A percentile compares a stretch with the other conserved stretches of the same genome.
phyloP scores from a whole-genome alignment of 768 basidiomycete species.

The Pulveroboletus sp. region DNA sequence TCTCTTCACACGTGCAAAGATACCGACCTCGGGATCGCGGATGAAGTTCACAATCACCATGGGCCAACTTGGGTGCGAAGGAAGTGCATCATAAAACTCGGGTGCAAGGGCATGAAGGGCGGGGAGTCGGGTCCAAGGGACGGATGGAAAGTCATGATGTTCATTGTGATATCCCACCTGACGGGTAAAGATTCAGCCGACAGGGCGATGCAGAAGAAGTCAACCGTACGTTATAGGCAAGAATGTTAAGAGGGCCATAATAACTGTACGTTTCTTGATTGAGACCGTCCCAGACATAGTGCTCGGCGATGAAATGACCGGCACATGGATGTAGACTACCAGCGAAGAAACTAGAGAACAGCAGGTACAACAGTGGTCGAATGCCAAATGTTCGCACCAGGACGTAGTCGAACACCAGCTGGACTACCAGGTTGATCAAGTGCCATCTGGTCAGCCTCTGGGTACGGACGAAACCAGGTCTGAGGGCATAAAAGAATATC shows the following conservation, averaged over 20 bases:
- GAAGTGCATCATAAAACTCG: slow-evolving; percentile 87
- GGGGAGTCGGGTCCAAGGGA: slow-evolving; percentile 93
- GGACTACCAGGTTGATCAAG: slow-evolving; percentile 62
- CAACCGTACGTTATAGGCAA: slow-evolving; percentile 87
- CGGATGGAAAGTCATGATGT: slow-evolving; percentile 97
- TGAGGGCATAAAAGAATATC: slow-evolving; percentile 95
- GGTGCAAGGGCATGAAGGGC: slow-evolving; percentile 77
- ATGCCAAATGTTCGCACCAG: slow-evolving; percentile 48
- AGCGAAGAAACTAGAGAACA: slow-evolving; percentile 92
- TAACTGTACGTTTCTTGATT: slow-evolving; percentile 97
- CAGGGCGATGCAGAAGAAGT: neutral
- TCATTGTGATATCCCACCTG: slow-evolving; percentile 99
- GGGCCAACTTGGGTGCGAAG: slow-evolving; percentile 88
- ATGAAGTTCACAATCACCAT: slow-evolving; percentile 96
- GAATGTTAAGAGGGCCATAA: slow-evolving; percentile 83
- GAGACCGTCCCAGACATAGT: slow-evolving; percentile 90
- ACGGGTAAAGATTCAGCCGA: neutral
- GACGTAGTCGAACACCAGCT: slow-evolving; percentile 68
- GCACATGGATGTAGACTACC: slow-evolving; percentile 94
- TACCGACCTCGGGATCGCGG: slow-evolving; percentile 79
- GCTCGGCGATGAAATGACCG: slow-evolving; percentile 97
- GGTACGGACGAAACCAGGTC: slow-evolving; percentile 86
- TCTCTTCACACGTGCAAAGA: slow-evolving; percentile 85
- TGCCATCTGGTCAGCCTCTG: slow-evolving; percentile 86
- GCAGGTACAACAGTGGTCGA: slow-evolving; percentile 67